phyloP scores from a whole-genome alignment of 2,329 filamentous ascomycete species.

The Alternaria sp. region DNA sequence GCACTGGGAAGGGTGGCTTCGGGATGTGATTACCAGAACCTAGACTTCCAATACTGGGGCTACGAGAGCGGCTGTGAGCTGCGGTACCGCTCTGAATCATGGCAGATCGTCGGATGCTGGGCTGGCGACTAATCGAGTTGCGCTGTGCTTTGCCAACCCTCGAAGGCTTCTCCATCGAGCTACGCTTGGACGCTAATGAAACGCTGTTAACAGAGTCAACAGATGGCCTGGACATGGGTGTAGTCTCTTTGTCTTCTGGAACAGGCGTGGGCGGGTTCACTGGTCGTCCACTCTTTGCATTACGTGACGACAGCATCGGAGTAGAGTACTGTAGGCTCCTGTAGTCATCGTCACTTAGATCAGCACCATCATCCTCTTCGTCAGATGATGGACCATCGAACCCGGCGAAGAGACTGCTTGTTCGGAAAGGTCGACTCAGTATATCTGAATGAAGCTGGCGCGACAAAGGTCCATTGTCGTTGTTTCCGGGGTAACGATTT shows the following conservation, averaged over 20 bases:
- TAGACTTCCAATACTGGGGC: conserved; percentile 70
- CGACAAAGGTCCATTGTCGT: conserved; percentile 79
- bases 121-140: conserved; percentile 49
- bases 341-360: conserved; percentile 71
- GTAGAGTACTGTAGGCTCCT: conserved; percentile 53
- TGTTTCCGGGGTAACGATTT: conserved; percentile 79
- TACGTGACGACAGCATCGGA: conserved; percentile 58
- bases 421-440: conserved; percentile 72
- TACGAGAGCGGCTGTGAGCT: conserved; percentile 72
- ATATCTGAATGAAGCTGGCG: conserved; percentile 66
- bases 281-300: conserved; percentile 58
- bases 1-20: conserved; percentile 88
- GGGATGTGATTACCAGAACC: conserved; percentile 52
- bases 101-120: conserved; percentile 77
- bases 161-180: conserved; percentile 48
- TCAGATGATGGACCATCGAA: conserved; percentile 73
- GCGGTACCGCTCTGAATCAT: conserved; percentile 82
- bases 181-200: conserved; percentile 36
- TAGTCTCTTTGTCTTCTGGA: conserved; percentile 53
- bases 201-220: conserved; percentile 41
- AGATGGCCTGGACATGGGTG: conserved; percentile 38
- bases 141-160: conserved; percentile 47
- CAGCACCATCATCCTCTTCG: conserved; percentile 66
- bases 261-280: conserved; percentile 54
- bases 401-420: conserved; percentile 86